Conservation (phyloP, 306 rosid genomes). For the barrel medic (Medicago truncatula) region DNA sequence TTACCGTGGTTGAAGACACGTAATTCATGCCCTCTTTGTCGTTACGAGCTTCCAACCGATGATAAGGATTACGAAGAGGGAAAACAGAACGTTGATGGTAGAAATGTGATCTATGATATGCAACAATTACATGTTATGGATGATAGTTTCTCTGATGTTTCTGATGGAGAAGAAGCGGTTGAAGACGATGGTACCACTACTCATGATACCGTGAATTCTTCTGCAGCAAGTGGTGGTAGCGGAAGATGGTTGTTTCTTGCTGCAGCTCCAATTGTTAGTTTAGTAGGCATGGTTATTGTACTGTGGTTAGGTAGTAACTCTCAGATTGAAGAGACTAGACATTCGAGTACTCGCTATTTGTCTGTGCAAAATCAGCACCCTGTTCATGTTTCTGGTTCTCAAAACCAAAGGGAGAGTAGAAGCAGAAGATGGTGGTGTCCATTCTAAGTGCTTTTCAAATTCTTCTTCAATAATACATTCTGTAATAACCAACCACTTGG, state of each 20-base stretch:
- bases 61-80: slow-evolving; percentile 88
- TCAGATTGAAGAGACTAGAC: slow-evolving; percentile 52
- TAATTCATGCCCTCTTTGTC: slow-evolving; percentile 94
- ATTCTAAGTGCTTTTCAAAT: slow-evolving; percentile 49
- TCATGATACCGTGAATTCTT: slow-evolving; percentile 44
- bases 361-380: slow-evolving; percentile 50
- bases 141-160: slow-evolving; percentile 53
- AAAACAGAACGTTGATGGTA: slow-evolving; percentile 51
- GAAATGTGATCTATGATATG: slow-evolving; percentile 48
- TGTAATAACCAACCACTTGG: slow-evolving; percentile 28
- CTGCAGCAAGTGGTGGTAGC: slow-evolving; percentile 54
- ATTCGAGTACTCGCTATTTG: slow-evolving; percentile 37
- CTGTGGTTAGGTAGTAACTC: slow-evolving; percentile 87
- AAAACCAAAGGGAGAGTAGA: slow-evolving; percentile 72
- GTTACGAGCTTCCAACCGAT: slow-evolving; percentile 93
- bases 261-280: slow-evolving; percentile 89
- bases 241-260: slow-evolving; percentile 86
- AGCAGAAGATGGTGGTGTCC: slow-evolving; percentile 90
- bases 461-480: slow-evolving; percentile 39
- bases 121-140: slow-evolving; percentile 51
- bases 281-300: slow-evolving; percentile 82
- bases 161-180: slow-evolving; percentile 52
- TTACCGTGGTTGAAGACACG: slow-evolving; percentile 90
- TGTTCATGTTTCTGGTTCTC: slow-evolving; percentile 42
- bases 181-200: slow-evolving; percentile 44